Evolutionary conservation across 345 rosid species (phyloP).

Genomic region (Populus nigra): DNA sequence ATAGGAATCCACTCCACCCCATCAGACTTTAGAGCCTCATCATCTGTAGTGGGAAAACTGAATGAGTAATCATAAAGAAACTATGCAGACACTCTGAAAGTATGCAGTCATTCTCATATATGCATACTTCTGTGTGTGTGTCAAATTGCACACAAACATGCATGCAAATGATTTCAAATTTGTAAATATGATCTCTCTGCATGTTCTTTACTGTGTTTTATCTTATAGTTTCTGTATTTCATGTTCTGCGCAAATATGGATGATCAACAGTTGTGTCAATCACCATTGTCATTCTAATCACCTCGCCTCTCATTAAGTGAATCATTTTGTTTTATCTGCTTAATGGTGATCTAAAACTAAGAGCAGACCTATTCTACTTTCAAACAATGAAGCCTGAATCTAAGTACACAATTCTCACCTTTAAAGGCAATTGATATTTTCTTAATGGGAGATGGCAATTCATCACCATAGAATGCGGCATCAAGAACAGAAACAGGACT

Average conservation of each 20-base stretch:
- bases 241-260: background rate
- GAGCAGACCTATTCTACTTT: background rate
- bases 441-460: slow-evolving; percentile 78
- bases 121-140: no score
- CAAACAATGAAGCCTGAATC: background rate
- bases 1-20: slow-evolving; percentile 44
- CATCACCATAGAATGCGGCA: slow-evolving; percentile 66
- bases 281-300: background rate
- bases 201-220: background rate
- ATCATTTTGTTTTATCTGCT: background rate
- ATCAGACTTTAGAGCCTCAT: slow-evolving; percentile 37
- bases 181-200: background rate
- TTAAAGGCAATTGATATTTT: slow-evolving; percentile 58
- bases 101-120: background rate
- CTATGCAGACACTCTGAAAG: background rate
- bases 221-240: background rate
- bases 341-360: background rate
- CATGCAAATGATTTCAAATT: background rate
- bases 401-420: slow-evolving; percentile 39
- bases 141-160: no score
- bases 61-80: slow-evolving; percentile 4
- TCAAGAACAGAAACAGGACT: slow-evolving; percentile 96
- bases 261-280: background rate
- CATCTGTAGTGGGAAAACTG: slow-evolving; percentile 41
- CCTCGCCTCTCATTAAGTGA: background rate